Evolutionary conservation across 495 filamentous ascomycete genomes (phyloP), one percentile per base, ranked within the genome.

Genomic region (Xylaria grammica): DNA sequence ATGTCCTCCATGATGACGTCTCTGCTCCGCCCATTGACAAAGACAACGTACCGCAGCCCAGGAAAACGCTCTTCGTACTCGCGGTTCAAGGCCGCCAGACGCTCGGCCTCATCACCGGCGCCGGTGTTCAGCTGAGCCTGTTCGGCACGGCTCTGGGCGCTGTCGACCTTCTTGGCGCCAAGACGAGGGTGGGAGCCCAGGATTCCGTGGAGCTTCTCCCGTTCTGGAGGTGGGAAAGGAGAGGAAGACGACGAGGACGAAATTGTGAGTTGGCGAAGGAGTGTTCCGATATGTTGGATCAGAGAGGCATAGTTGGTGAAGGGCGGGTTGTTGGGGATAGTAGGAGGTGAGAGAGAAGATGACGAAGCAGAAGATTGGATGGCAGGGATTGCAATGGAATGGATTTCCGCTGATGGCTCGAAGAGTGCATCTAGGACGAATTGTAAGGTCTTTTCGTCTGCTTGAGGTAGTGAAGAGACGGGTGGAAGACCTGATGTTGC

Each of bases 181-280:
- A 99, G 81, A 3, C 95, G 85, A 6, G 95, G 95, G 76, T 99
- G 95, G 48, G 91, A 88, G n/a, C 85, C 89, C 19, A 97, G 80
- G 64, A 97, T 95, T 24, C 81, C 82, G 40, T 91, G 73, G 17
- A 83, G 71, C 17, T 63, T 72, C 20, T 42, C 36, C 7, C 66
- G 65, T 0, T 57, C 54, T 4, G 68, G 20, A 11, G 48, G 6
- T 17, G 50, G 29, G 9, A 38, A 19, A 20, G 69, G 46, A 20
- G 30, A 17, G 27, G 46, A 22, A 49, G n/a, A 4, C 20, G 53
- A 61, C 17, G 19, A 24, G n/a, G 58, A 42, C 11, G 62, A 55
- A n/a, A 57, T 32, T 13, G 58, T 44, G 6, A 74, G 67, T 9
- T 67, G 61, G 10, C 34, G 57, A n/a, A 73, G 58, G 22, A 65